Evolutionary conservation across 768 basidiomycete species (phyloP).

Genomic region (Termitomyces sp.): DNA sequence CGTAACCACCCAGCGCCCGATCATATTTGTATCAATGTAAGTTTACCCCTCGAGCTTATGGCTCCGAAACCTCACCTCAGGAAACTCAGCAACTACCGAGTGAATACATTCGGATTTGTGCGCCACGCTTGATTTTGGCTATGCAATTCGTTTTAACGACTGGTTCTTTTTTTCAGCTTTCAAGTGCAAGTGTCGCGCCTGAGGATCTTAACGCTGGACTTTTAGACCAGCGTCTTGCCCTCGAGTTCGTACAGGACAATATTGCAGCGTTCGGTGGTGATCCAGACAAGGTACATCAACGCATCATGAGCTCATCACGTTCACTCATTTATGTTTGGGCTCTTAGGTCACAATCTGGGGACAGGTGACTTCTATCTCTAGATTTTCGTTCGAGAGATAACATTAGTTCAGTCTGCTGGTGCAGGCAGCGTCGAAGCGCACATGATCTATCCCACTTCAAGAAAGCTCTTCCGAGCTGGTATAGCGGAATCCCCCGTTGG

Average conservation of each 20-base stretch:
- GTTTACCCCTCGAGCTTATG: constrained; percentile 4
- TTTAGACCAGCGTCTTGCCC: constrained; percentile 51
- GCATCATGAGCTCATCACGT: background rate
- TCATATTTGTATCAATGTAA: constrained; percentile 49
- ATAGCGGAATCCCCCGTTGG: constrained; percentile 50
- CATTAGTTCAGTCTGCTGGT: constrained; percentile 37
- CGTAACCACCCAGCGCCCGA: constrained; percentile 38
- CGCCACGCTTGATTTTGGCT: constrained; percentile 9
- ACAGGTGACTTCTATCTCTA: background rate
- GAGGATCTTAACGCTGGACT: constrained; percentile 56
- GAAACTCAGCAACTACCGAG: constrained; percentile 42
- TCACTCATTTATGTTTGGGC: background rate
- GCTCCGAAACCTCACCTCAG: background rate
- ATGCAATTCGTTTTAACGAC: background rate
- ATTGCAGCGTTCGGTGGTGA: constrained; percentile 66
- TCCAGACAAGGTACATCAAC: constrained; percentile 37
- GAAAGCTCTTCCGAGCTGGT: constrained; percentile 42
- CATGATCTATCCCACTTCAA: constrained; percentile 34
- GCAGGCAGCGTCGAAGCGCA: constrained; percentile 46
- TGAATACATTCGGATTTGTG: constrained; percentile 57
- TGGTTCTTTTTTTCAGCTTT: constrained; percentile 24
- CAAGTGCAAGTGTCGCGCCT: constrained; percentile 38
- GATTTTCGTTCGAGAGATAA: background rate
- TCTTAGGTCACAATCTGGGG: constrained; percentile 52
- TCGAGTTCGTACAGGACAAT: constrained; percentile 61